Evolutionary conservation across 2,329 filamentous ascomycete genomes (phyloP).

Genomic region (Aspergillus udagawae): DNA sequence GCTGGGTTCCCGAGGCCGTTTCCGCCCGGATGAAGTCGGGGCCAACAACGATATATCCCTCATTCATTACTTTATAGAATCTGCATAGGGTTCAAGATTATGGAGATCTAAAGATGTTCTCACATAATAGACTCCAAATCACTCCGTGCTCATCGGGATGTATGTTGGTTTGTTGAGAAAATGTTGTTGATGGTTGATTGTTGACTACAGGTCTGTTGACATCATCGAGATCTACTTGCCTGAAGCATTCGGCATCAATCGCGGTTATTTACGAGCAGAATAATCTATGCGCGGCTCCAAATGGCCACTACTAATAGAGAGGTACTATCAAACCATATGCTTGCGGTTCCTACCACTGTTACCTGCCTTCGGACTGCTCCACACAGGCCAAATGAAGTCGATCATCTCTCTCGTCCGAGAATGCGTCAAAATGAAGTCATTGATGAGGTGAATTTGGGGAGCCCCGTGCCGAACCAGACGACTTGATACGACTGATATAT

Average conservation of each 20-base stretch:
- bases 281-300: background rate
- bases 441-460: background rate
- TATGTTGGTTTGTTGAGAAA: background rate
- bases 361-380: no score
- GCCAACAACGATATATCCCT: conserved; percentile 6
- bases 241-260: background rate
- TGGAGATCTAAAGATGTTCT: background rate
- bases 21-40: conserved; percentile 27
- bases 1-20: conserved; percentile 15
- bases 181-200: background rate
- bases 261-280: background rate
- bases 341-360: conserved; percentile 2
- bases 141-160: background rate
- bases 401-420: conserved; percentile 10
- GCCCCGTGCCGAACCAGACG: no score
- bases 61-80: background rate
- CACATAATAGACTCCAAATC: background rate
- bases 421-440: conserved; percentile 30
- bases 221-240: background rate
- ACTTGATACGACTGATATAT: background rate
- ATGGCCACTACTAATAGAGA: background rate
- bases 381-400: background rate
- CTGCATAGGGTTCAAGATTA: background rate
- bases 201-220: background rate
- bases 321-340: background rate